Conservation (phyloP, 495 filamentous ascomycete species). For the Penicillium manginii region DNA sequence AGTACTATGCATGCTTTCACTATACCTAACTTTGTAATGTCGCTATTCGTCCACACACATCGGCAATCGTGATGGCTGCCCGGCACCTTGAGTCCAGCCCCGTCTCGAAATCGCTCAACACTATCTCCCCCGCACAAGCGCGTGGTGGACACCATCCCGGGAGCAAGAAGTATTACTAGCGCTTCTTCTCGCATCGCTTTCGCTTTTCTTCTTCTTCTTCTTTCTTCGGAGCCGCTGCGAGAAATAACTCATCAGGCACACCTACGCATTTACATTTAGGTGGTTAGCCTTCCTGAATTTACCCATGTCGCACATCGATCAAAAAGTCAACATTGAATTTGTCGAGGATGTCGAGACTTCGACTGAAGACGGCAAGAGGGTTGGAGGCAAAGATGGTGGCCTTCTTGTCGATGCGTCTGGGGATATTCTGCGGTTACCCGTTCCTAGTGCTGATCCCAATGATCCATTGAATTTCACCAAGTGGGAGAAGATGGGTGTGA, state of each 20-base stretch:
- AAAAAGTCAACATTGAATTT: slow-evolving; percentile 28
- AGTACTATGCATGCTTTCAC: too few relatives aligned
- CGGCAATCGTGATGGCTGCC: too few relatives aligned
- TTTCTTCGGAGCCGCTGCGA: background rate
- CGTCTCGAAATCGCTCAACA: too few relatives aligned
- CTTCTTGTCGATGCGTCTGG: slow-evolving; percentile 30
- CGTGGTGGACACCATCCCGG: background rate
- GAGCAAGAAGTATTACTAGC: background rate
- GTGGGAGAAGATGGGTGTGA: slow-evolving; percentile 38
- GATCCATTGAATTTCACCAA: slow-evolving; percentile 39
- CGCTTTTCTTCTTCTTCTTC: background rate
- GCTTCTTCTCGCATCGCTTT: background rate
- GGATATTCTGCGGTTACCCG: slow-evolving; percentile 30
- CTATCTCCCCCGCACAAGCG: background rate
- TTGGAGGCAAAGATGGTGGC: slow-evolving; percentile 6
- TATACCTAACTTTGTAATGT: too few relatives aligned
- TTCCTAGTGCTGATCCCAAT: slow-evolving; percentile 40
- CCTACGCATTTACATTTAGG: background rate
- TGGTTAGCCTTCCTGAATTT: background rate
- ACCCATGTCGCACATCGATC: slow-evolving; percentile 12
- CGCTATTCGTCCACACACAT: too few relatives aligned
- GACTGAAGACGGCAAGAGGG: background rate
- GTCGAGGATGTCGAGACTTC: slow-evolving; percentile 24
- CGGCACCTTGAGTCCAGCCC: too few relatives aligned
- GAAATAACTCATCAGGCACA: background rate